Evolutionary conservation across 139 green algal genomes (phyloP).

Genomic region (Parachlorella kessleri): DNA sequence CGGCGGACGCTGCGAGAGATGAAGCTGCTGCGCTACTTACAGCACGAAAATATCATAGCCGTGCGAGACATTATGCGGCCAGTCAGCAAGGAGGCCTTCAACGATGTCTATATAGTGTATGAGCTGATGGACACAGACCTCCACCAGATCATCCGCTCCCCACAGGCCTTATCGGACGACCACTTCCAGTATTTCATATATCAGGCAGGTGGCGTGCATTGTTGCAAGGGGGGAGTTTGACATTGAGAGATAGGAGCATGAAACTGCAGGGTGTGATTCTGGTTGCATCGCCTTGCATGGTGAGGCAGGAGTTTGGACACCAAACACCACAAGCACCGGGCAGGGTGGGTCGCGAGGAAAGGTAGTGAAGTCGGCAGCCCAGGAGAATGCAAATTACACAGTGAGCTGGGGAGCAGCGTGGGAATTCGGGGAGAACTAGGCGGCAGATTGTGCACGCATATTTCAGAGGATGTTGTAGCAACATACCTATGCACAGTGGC

Average conservation of each 20-base stretch:
- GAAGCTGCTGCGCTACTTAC: conserved; percentile 80
- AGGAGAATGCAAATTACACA: too few relatives aligned
- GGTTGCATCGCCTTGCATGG: too few relatives aligned
- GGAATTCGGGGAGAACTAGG: too few relatives aligned
- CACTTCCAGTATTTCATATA: conserved; percentile 99
- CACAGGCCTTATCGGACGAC: conserved; percentile 93
- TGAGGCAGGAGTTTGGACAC: too few relatives aligned
- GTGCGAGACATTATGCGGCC: conserved; percentile 73
- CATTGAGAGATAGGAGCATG: too few relatives aligned
- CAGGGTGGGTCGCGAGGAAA: too few relatives aligned
- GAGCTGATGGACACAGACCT: conserved; percentile 99
- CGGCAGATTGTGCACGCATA: conserved; percentile 45
- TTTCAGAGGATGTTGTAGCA: too few relatives aligned
- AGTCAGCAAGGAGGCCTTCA: conserved; percentile 56
- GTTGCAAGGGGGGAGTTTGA: too few relatives aligned
- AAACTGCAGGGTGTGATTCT: neutral
- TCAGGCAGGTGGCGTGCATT: conserved; percentile 63
- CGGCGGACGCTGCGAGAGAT: conserved; percentile 94
- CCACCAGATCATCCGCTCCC: conserved; percentile 97
- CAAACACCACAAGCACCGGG: too few relatives aligned
- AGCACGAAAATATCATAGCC: conserved; percentile 90
- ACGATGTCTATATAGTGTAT: conserved; percentile 98
- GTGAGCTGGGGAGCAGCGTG: too few relatives aligned
- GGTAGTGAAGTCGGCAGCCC: too few relatives aligned
- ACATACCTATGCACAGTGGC: too few relatives aligned